A percentile compares a stretch with the other conserved stretches of the same genome.
phyloP scores from a whole-genome alignment of 2,329 filamentous ascomycete species.

The Canariomyces notabilis region DNA sequence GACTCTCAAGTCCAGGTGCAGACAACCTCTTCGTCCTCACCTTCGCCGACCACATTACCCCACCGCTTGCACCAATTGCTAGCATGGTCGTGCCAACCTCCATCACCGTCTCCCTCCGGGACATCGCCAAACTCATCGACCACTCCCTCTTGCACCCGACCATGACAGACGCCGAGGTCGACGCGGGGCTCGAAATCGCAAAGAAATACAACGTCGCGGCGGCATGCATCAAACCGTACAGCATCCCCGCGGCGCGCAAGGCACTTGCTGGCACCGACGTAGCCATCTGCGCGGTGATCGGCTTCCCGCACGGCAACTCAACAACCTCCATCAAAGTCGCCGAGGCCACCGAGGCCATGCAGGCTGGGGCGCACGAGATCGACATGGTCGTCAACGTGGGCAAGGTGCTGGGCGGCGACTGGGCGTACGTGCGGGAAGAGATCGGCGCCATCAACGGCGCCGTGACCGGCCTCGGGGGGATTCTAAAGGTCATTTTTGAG shows the following conservation, averaged over 20 bases:
- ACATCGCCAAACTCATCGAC: slow-evolving; percentile 53
- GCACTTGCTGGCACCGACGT: slow-evolving; percentile 46
- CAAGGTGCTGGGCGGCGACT: slow-evolving; percentile 51
- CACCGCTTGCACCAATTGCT: no score
- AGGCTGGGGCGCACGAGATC: slow-evolving; percentile 48
- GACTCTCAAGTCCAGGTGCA: no score
- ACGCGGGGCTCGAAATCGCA: slow-evolving; percentile 43
- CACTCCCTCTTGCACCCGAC: slow-evolving; percentile 59
- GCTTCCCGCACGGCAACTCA: slow-evolving; percentile 56
- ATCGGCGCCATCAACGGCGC: slow-evolving; percentile 46
- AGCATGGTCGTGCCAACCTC: slow-evolving; percentile 18
- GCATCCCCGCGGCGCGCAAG: slow-evolving; percentile 43
- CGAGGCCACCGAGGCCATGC: slow-evolving; percentile 45
- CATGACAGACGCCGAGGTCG: slow-evolving; percentile 52
- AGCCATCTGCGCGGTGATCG: slow-evolving; percentile 52
- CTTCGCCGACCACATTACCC: no score
- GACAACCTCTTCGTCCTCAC: no score
- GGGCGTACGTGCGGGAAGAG: slow-evolving; percentile 51
- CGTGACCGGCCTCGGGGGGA: slow-evolving; percentile 32
- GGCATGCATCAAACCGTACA: slow-evolving; percentile 56
- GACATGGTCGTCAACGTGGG: slow-evolving; percentile 60
- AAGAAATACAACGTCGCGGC: slow-evolving; percentile 47
- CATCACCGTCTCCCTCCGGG: slow-evolving; percentile 38
- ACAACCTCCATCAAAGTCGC: slow-evolving; percentile 49
- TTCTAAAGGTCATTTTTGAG: slow-evolving; percentile 58